Evolutionary conservation across 106 monocot genomes (phyloP).

Genomic region (Acorus gramineus): DNA sequence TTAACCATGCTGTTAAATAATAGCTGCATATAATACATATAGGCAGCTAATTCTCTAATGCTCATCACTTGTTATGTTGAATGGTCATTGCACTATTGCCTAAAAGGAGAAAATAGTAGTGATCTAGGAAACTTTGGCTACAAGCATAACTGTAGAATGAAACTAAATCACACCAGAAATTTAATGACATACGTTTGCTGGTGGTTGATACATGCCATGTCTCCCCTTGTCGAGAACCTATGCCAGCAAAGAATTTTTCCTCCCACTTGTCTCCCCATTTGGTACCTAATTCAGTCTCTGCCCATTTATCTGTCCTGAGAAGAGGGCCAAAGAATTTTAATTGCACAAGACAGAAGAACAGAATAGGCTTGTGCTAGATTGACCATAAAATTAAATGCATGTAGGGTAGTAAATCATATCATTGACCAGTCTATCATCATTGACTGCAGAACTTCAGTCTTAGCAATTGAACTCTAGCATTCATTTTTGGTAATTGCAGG

Average conservation of each 20-base stretch:
- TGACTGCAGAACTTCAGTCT: no score
- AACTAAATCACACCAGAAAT: slow-evolving; percentile 2
- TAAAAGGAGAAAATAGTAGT: no score
- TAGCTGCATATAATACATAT: no score
- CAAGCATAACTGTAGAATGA: not conserved
- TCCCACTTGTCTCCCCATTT: slow-evolving; percentile 99
- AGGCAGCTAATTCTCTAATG: no score
- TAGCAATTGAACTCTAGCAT: no score
- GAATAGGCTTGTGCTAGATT: not conserved
- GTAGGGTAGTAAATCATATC: no score
- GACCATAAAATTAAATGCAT: not conserved
- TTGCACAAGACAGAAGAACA: not conserved
- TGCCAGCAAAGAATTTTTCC: slow-evolving; percentile 85
- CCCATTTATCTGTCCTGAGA: slow-evolving; percentile 99
- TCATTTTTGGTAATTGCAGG: no score
- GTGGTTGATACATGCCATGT: slow-evolving; percentile 82
- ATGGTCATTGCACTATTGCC: no score
- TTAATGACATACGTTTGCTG: slow-evolving; percentile 62
- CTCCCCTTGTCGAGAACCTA: slow-evolving; percentile 93
- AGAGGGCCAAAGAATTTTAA: not conserved
- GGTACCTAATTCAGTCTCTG: slow-evolving; percentile 73
- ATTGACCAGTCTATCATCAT: no score
- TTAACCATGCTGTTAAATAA: not conserved
- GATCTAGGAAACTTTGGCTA: no score
- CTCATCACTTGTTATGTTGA: no score